A percentile compares a stretch with the other conserved stretches of the same genome.
These are phyloP conservation scores for Pisolithus microcarpus DNA, from an alignment of 768 basidiomycete genomes.

Conservation along the genomic window DNA sequence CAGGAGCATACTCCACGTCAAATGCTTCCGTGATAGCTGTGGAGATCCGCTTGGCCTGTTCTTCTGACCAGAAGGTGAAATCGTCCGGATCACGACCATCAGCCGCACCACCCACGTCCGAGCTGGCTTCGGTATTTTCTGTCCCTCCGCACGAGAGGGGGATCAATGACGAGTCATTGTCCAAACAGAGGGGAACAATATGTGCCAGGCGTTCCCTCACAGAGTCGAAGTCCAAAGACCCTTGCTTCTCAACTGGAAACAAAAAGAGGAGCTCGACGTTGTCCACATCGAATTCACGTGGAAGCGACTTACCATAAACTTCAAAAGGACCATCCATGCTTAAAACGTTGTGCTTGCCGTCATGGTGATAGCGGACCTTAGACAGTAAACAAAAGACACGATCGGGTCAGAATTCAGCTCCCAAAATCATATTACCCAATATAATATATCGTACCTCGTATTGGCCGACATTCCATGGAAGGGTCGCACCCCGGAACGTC, in stretches of 20 bases:
- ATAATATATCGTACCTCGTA: slow-evolving; percentile 56
- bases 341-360: slow-evolving; percentile 97
- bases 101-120: slow-evolving; percentile 12
- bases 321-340: slow-evolving; percentile 78
- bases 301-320: slow-evolving; percentile 64
- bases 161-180: slow-evolving; percentile 76
- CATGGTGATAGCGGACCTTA: slow-evolving; percentile 87
- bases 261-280: background rate
- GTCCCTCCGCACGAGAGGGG: slow-evolving; percentile 55
- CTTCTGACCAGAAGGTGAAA: slow-evolving; percentile 88
- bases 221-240: slow-evolving; percentile 52
- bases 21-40: slow-evolving; percentile 74
- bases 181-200: slow-evolving; percentile 81
- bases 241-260: slow-evolving; percentile 60
- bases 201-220: slow-evolving; percentile 62
- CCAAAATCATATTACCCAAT: background rate
- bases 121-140: slow-evolving; percentile 13
- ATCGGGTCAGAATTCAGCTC: background rate
- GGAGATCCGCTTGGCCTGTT: slow-evolving; percentile 86
- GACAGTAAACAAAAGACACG: background rate
- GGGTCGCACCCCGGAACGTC: slow-evolving; percentile 66
- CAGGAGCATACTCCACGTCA: slow-evolving; percentile 79
- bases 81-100: slow-evolving; percentile 75
- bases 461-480: slow-evolving; percentile 80
- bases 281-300: background rate